Evolutionary conservation across 768 basidiomycete species (phyloP).

Genomic region (Hericium rajendrae): DNA sequence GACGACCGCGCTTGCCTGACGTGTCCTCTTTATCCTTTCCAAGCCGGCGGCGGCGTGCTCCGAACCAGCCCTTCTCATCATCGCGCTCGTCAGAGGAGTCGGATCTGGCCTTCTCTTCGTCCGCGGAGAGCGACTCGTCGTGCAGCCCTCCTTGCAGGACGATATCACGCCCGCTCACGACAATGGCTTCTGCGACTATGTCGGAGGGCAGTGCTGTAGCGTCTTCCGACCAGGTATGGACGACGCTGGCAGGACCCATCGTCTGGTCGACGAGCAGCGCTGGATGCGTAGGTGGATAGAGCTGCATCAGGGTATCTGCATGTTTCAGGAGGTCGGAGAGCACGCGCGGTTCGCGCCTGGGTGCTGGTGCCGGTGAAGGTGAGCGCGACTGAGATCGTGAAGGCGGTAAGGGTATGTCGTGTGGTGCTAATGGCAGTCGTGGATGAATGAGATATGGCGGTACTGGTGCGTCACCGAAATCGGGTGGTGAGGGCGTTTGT

Average conservation of each 20-base stretch:
- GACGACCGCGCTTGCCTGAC: conserved; percentile 7
- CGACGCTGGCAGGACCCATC: conserved; percentile 71
- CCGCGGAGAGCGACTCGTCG: not conserved
- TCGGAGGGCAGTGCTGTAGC: conserved; percentile 35
- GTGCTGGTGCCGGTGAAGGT: conserved; percentile 16
- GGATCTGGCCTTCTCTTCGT: conserved; percentile 2
- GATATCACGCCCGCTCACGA: conserved; percentile 41
- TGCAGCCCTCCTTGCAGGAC: conserved; percentile 35
- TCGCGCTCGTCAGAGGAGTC: too few species aligned
- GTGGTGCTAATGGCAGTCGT: too few species aligned
- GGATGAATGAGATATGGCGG: not conserved
- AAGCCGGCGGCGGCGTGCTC: not conserved
- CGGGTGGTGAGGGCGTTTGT: not conserved
- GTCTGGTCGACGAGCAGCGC: conserved; percentile 43
- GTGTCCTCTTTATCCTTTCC: conserved; percentile 7
- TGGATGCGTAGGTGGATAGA: conserved; percentile 53
- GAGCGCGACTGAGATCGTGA: conserved; percentile 1
- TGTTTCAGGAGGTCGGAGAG: conserved; percentile 42
- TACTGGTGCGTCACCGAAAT: not conserved
- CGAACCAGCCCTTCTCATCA: not conserved
- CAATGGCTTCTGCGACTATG: conserved; percentile 52
- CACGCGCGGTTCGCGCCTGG: conserved; percentile 4
- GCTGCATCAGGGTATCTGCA: conserved; percentile 49
- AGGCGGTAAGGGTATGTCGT: not conserved
- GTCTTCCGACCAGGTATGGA: conserved; percentile 63